A percentile compares a stretch with the other conserved stretches of the same genome.
Evolutionary conservation across 768 basidiomycete genomes (phyloP).

Genomic region (Postia placenta): DNA sequence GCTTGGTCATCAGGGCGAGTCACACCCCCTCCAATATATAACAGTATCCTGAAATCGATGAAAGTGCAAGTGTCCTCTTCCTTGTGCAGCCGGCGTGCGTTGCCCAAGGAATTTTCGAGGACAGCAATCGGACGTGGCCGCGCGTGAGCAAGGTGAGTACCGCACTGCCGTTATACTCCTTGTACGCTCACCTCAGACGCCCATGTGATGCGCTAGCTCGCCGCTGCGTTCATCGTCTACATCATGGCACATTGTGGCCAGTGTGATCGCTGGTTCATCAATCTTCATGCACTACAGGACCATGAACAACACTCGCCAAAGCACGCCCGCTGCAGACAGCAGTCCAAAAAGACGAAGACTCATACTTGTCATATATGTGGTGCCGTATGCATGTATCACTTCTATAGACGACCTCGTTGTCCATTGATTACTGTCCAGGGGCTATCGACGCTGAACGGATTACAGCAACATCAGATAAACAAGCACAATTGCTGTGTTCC

Average conservation of each 20-base stretch:
- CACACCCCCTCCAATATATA: too few relatives aligned
- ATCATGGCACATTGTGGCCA: background rate
- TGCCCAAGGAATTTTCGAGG: too few relatives aligned
- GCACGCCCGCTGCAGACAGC: background rate
- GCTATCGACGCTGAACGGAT: background rate
- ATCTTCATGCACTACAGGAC: background rate
- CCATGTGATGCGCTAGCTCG: too few relatives aligned
- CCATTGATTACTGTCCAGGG: background rate
- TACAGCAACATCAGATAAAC: constrained; percentile 24
- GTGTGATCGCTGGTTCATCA: background rate
- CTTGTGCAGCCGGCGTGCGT: too few relatives aligned
- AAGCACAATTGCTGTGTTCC: constrained; percentile 34
- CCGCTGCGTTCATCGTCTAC: background rate
- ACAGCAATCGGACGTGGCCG: too few relatives aligned
- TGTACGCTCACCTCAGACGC: too few relatives aligned
- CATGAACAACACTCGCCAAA: background rate
- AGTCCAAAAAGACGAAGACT: too few relatives aligned
- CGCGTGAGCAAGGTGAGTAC: too few relatives aligned
- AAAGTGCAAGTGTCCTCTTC: too few relatives aligned
- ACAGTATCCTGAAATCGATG: too few relatives aligned
- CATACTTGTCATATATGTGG: background rate
- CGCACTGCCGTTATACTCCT: too few relatives aligned
- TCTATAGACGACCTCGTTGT: background rate
- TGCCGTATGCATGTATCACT: background rate
- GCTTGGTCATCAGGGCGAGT: too few relatives aligned